Percentiles rank a stretch among this genome's conserved stretches.
phyloP scores from a whole-genome alignment of 1,284 basidiomycete species.

The Ceratobasidium theobromae region DNA sequence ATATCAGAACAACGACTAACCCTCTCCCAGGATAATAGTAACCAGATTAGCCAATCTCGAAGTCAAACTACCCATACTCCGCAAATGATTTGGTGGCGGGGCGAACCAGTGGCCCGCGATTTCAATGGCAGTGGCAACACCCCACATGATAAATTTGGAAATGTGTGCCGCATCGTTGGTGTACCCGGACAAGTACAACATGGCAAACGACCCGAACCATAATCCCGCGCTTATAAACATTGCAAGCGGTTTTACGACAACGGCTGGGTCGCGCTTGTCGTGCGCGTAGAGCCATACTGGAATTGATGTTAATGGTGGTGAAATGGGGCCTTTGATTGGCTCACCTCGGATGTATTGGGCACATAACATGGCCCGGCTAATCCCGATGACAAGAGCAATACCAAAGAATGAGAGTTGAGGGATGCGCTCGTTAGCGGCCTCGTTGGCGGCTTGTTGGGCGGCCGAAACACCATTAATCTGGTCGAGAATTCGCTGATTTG shows the following conservation, averaged over 20 bases:
- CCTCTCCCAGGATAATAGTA: conserved; percentile 32
- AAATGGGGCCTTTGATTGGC: too few relatives aligned
- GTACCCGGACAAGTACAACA: background rate
- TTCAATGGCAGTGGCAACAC: conserved; percentile 20
- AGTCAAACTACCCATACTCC: conserved; percentile 26
- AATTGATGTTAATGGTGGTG: background rate
- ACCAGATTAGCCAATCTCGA: conserved; percentile 21
- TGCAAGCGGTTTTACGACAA: conserved; percentile 12
- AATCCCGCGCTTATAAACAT: conserved; percentile 9
- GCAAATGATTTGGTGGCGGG: conserved; percentile 7
- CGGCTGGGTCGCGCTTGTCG: conserved; percentile 19
- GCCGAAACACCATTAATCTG: background rate
- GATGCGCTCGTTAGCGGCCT: background rate
- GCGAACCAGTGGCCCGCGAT: conserved; percentile 25
- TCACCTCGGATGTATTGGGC: conserved; percentile 16
- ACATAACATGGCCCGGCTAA: conserved; percentile 4
- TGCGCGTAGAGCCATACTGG: conserved; percentile 24
- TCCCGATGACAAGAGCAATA: conserved; percentile 10
- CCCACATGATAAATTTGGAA: conserved; percentile 27
- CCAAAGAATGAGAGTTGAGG: conserved; percentile 19
- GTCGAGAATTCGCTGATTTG: background rate
- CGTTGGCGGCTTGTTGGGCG: background rate
- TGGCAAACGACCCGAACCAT: conserved; percentile 20
- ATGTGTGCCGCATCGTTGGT: conserved; percentile 12
- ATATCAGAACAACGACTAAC: background rate